A percentile compares a stretch with the other conserved stretches of the same genome.
phyloP scores from a whole-genome alignment of 768 basidiomycete genomes.

The Hygrocybe punicea region DNA sequence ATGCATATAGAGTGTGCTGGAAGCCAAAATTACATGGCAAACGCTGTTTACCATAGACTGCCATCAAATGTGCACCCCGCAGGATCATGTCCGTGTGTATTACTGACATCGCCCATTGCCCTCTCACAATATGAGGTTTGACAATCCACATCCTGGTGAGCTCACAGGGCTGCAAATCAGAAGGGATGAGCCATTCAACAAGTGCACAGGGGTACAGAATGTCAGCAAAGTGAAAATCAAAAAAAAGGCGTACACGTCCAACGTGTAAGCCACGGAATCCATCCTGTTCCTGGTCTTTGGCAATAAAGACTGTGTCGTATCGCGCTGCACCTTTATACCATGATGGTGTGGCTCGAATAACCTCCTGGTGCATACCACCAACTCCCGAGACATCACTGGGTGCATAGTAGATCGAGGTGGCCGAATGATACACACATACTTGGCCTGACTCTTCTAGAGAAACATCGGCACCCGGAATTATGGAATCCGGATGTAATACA shows the following conservation, averaged over 20 bases:
- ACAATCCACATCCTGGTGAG: conserved; percentile 30
- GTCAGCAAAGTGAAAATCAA: conserved; percentile 20
- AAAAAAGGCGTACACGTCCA: conserved; percentile 27
- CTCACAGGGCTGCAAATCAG: conserved; percentile 20
- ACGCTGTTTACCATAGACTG: conserved; percentile 5
- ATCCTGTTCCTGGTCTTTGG: conserved; percentile 2
- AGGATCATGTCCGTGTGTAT: conserved; percentile 28
- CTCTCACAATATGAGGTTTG: conserved; percentile 7
- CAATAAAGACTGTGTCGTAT: conserved; percentile 29
- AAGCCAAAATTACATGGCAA: conserved; percentile 2
- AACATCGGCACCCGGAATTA: background rate
- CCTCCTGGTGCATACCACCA: conserved; percentile 20
- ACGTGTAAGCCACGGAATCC: conserved; percentile 26
- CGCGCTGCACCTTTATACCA: conserved; percentile 18
- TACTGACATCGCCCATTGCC: background rate
- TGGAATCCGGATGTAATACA: background rate
- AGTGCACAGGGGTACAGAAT: conserved; percentile 28
- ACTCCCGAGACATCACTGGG: background rate
- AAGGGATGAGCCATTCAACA: conserved; percentile 29
- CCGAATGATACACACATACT: background rate
- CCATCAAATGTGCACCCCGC: background rate
- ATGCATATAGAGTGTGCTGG: conserved; percentile 15
- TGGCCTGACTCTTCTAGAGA: background rate
- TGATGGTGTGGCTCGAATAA: conserved; percentile 23
- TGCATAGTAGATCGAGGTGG: background rate